phyloP scores from a whole-genome alignment of 257 asterid species.

The Cruciata laevipes region DNA sequence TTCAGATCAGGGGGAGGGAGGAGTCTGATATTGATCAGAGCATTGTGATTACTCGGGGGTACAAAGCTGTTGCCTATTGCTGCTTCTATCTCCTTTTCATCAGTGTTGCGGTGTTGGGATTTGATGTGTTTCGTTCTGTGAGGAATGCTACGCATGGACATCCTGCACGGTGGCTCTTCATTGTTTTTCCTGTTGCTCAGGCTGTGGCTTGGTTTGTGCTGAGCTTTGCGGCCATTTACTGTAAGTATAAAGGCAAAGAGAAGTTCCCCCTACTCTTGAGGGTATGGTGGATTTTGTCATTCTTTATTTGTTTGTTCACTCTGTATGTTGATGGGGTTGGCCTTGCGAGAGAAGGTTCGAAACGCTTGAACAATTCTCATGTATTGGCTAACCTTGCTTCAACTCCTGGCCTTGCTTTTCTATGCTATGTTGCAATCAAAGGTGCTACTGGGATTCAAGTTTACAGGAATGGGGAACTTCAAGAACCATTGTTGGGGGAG shows the following conservation, averaged over 20 bases:
- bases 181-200: slow-evolving; percentile 55
- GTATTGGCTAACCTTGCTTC: slow-evolving; percentile 53
- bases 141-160: slow-evolving; percentile 34
- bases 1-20: slow-evolving; percentile 23
- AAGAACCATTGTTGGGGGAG: slow-evolving; percentile 49
- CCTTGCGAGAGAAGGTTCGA: slow-evolving; percentile 46
- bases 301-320: slow-evolving; percentile 41
- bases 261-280: slow-evolving; percentile 55
- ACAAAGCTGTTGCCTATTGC: slow-evolving; percentile 49
- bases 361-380: slow-evolving; percentile 53
- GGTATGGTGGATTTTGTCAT: slow-evolving; percentile 80
- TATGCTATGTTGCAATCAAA: slow-evolving; percentile 58
- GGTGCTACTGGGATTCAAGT: slow-evolving; percentile 65
- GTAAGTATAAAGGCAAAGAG: slow-evolving; percentile 41
- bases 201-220: slow-evolving; percentile 67
- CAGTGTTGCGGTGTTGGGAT: slow-evolving; percentile 56
- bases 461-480: slow-evolving; percentile 55
- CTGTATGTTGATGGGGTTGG: slow-evolving; percentile 58
- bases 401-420: slow-evolving; percentile 64
- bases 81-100: slow-evolving; percentile 61
- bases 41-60: slow-evolving; percentile 46
- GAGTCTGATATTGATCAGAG: slow-evolving; percentile 40
- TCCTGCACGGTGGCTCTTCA: slow-evolving; percentile 40
- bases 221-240: slow-evolving; percentile 55
- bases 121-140: slow-evolving; percentile 44